These are phyloP conservation scores for Leonotis leonurus DNA, from an alignment of 257 asterid species.

Conservation along the genomic window DNA sequence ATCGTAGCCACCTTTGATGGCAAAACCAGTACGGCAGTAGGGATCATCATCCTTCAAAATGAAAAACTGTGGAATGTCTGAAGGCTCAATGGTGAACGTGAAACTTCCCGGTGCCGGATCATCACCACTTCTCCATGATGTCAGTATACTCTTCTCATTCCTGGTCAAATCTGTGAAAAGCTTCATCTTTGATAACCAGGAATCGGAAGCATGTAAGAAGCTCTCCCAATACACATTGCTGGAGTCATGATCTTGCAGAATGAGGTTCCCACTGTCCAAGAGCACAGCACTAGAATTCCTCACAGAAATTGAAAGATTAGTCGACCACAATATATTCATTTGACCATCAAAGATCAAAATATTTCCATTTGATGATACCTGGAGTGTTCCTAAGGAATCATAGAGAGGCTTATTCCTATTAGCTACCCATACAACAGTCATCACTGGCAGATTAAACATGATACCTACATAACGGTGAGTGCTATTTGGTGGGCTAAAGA, in stretches of 20 bases:
- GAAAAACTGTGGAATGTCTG: background rate
- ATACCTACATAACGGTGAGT: no score
- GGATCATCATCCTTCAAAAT: constrained; percentile 4
- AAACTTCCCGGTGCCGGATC: constrained; percentile 52
- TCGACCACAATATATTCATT: constrained; percentile 25
- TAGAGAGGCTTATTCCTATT: constrained; percentile 35
- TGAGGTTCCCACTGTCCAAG: constrained; percentile 33
- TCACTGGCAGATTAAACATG: no score
- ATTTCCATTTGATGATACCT: constrained; percentile 26
- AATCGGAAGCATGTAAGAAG: constrained; percentile 12
- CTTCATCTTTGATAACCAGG: constrained; percentile 2
- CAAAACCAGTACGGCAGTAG: constrained; percentile 40
- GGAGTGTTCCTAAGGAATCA: constrained; percentile 15
- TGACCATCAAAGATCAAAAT: constrained; percentile 35
- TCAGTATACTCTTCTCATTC: constrained; percentile 1
- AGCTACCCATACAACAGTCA: no score
- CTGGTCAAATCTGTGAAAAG: background rate
- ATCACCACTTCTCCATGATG: constrained; percentile 35
- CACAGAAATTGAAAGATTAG: constrained; percentile 9
- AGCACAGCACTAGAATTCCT: constrained; percentile 28
- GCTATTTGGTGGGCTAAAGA: no score
- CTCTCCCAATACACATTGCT: constrained; percentile 17
- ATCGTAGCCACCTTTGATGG: constrained; percentile 26
- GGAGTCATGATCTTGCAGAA: constrained; percentile 5
- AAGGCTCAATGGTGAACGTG: constrained; percentile 14